phyloP scores from a whole-genome alignment of 2,329 filamentous ascomycete genomes.

The Claviceps fusiformis region DNA sequence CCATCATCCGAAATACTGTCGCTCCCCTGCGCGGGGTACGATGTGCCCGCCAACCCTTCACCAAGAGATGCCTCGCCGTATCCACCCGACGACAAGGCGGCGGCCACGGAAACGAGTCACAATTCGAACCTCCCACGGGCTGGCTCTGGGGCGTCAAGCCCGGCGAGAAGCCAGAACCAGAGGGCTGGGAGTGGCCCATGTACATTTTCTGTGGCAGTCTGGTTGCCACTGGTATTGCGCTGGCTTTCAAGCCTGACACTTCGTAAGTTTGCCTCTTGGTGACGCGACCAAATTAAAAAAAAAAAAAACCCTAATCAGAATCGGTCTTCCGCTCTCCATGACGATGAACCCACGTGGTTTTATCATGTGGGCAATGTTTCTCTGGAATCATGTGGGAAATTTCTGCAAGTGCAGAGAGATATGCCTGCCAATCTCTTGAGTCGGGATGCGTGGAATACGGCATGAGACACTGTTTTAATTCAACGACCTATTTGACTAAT shows the following conservation, averaged over 20 bases:
- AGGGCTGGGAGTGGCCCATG: slow-evolving; percentile 88
- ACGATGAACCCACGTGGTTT: not conserved
- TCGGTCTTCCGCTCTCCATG: not conserved
- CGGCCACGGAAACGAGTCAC: slow-evolving; percentile 44
- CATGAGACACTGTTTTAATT: too few species aligned
- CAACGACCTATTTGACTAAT: not conserved
- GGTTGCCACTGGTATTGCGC: slow-evolving; percentile 59
- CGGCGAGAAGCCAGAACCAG: slow-evolving; percentile 87
- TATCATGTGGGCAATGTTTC: too few species aligned
- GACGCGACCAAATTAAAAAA: not conserved
- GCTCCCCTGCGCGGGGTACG: slow-evolving; percentile 24
- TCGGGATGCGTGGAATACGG: too few species aligned
- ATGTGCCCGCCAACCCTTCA: slow-evolving; percentile 21
- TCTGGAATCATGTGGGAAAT: too few species aligned
- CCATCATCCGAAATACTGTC: slow-evolving; percentile 22
- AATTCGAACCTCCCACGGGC: slow-evolving; percentile 80
- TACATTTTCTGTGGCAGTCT: slow-evolving; percentile 74
- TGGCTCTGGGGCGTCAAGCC: slow-evolving; percentile 93
- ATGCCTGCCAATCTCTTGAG: too few species aligned
- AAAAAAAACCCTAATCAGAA: too few species aligned
- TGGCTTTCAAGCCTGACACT: slow-evolving; percentile 96
- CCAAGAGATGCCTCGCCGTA: slow-evolving; percentile 28
- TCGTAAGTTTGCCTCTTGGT: slow-evolving; percentile 53
- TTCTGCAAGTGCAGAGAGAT: too few species aligned
- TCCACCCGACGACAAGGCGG: slow-evolving; percentile 28